These are phyloP conservation scores for Pistacia atlantica DNA, from an alignment of 345 rosid genomes.

Conservation along the genomic window DNA sequence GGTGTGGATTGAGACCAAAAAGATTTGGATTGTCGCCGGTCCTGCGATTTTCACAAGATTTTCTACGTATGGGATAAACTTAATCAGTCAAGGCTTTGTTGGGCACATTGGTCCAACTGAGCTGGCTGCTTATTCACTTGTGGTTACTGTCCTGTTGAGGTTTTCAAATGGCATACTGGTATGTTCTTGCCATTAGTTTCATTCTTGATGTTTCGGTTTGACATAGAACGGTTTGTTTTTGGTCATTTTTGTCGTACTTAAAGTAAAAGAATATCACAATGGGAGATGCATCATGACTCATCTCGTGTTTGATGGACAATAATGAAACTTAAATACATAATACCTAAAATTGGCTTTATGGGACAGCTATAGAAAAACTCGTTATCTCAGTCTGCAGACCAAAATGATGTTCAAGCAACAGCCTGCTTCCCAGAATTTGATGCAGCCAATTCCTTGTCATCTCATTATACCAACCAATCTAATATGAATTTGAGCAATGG, in stretches of 20 bases:
- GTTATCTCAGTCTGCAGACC: background rate
- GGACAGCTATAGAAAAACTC: too few relatives aligned
- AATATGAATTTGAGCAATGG: background rate
- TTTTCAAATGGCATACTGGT: constrained; percentile 72
- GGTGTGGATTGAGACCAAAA: constrained; percentile 61
- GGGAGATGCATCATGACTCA: background rate
- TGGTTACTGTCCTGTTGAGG: constrained; percentile 59
- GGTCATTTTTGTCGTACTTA: background rate
- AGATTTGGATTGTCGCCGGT: constrained; percentile 68
- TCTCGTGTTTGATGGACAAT: background rate
- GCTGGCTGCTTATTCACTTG: constrained; percentile 75
- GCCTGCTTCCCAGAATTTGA: too few relatives aligned
- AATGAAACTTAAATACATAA: background rate
- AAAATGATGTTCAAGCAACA: background rate
- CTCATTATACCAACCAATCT: too few relatives aligned
- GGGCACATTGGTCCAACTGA: constrained; percentile 70
- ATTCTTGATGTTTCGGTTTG: background rate
- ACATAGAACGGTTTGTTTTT: too few relatives aligned
- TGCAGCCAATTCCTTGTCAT: background rate
- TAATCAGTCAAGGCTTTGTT: constrained; percentile 65
- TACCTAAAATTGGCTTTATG: background rate
- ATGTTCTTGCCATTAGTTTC: background rate
- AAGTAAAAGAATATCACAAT: background rate
- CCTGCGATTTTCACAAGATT: constrained; percentile 79
- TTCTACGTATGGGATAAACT: constrained; percentile 57